Percentiles rank a stretch among this genome's conserved stretches.
phyloP scores from a whole-genome alignment of 2,329 filamentous ascomycete genomes.

The Penicillium janthinellum region DNA sequence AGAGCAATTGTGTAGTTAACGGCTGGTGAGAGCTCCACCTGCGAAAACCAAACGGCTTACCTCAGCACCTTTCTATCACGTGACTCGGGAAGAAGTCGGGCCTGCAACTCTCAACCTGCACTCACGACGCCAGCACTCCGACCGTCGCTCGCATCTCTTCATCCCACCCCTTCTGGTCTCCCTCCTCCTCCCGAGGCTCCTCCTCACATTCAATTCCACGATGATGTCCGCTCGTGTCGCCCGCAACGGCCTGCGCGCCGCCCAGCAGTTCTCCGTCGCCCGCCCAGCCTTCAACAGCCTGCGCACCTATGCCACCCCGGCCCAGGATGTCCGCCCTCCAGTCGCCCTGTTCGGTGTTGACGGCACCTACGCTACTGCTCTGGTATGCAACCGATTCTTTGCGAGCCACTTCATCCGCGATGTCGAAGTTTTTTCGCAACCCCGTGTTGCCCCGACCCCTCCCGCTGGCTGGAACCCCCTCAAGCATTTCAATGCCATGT shows the following conservation, averaged over 20 bases:
- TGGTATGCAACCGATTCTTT: constrained; percentile 66
- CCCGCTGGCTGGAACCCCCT: constrained; percentile 11
- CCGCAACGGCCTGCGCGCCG: constrained; percentile 59
- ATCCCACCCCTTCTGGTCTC: constrained; percentile 25
- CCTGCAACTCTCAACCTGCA: constrained; percentile 29
- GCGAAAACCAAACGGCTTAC: constrained; percentile 12
- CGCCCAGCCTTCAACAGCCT: constrained; percentile 49
- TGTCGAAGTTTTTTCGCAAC: constrained; percentile 13
- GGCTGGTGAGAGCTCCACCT: not conserved
- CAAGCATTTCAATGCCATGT: constrained; percentile 15
- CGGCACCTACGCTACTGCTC: constrained; percentile 95
- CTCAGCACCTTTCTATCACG: constrained; percentile 18
- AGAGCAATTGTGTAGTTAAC: not conserved
- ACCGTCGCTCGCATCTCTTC: constrained; percentile 31
- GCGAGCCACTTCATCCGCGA: constrained; percentile 4
- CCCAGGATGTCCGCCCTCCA: constrained; percentile 75
- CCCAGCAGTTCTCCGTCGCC: constrained; percentile 47
- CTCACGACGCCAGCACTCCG: constrained; percentile 27
- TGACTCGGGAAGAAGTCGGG: constrained; percentile 32
- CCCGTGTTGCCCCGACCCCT: constrained; percentile 25
- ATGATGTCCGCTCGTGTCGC: constrained; percentile 61
- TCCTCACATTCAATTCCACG: constrained; percentile 30
- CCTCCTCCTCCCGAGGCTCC: constrained; percentile 26
- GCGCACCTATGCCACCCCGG: constrained; percentile 74
- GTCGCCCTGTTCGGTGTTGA: constrained; percentile 92